phyloP scores from a whole-genome alignment of 345 rosid species.

The Bruguiera parviflora region DNA sequence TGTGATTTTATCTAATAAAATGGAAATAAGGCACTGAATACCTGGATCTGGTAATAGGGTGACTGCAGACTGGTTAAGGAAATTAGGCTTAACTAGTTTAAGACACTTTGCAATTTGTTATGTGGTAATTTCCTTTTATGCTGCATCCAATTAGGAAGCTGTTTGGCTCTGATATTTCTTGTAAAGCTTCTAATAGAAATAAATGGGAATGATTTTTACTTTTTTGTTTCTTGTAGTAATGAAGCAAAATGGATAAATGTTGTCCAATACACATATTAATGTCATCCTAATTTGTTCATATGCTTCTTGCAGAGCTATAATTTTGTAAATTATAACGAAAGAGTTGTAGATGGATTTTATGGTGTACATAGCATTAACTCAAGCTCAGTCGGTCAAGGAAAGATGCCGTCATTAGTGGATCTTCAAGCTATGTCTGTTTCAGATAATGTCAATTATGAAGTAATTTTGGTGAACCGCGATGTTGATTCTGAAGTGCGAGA shows the following conservation, averaged over 20 bases:
- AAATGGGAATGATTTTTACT: neutral
- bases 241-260: neutral
- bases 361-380: slow-evolving; percentile 70
- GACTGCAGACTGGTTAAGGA: no score
- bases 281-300: neutral
- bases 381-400: slow-evolving; percentile 53
- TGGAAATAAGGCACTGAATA: no score
- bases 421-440: slow-evolving; percentile 65
- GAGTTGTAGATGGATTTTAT: slow-evolving; percentile 83
- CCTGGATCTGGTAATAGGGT: no score
- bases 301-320: slow-evolving; percentile 63
- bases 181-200: neutral
- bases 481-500: slow-evolving; percentile 67
- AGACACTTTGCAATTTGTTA: no score
- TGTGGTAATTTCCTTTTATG: no score
- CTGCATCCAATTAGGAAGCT: neutral
- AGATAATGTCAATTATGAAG: slow-evolving; percentile 69
- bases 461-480: slow-evolving; percentile 69
- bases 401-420: slow-evolving; percentile 83
- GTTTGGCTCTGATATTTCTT: neutral
- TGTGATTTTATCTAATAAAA: no score
- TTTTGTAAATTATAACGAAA: slow-evolving; percentile 80
- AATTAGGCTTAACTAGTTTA: no score
- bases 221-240: neutral
- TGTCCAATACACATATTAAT: slow-evolving; percentile 10